Base-by-base conservation (phyloP, 768 basidiomycete species). In the Suillus clintonianus region DNA sequence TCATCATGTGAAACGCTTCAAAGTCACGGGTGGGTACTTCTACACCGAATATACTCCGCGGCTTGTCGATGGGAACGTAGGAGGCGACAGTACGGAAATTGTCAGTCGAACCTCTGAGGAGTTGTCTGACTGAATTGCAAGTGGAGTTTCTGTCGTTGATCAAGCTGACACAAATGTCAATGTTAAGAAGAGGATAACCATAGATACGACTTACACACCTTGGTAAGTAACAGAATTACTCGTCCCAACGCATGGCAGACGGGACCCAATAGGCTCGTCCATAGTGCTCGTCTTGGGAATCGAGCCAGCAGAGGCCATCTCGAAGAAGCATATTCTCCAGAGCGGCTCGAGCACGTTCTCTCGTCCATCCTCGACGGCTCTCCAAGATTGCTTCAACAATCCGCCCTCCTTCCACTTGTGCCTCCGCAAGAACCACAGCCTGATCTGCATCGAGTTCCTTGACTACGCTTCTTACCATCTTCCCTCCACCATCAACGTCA, bases 271-370 rank as follows among this genome's bases (percentile, higher is more conserved):
- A 97, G 27, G 88, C 86, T 62, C 82, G 81, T 34, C 87, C 86
- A 36, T 78, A 80, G 17, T 72, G 73, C 67, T 87, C 86, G 60
- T 91, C 93, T 76, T 97, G 95, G 30, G 93, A 89, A 71, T 99
- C 97, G 36, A 99, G 72, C 97, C 97, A 99, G 63, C 94, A 96
- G 30, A 97, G 79, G 1, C 96, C 97, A 66, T 99, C 95, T 32
- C 90, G 83, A 65, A 94, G 81, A 15, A 96, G 83, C 88, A 97
- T 95, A 65, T 96, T 95, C 69, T 95, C 89, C 69, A 99, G 75
- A 2, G 90, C 95, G 13, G 86, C 83, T 55, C 83, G 81, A 5
- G 92, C 90, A 32, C 97, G 84, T 41, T 91, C 91, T 56, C 82
- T 75, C 2, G 86, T 86, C 97, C 97, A 99, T 5, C 87, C 89